Conservation (phyloP, 163 green algal species). For the Scenedesmus sp. region DNA sequence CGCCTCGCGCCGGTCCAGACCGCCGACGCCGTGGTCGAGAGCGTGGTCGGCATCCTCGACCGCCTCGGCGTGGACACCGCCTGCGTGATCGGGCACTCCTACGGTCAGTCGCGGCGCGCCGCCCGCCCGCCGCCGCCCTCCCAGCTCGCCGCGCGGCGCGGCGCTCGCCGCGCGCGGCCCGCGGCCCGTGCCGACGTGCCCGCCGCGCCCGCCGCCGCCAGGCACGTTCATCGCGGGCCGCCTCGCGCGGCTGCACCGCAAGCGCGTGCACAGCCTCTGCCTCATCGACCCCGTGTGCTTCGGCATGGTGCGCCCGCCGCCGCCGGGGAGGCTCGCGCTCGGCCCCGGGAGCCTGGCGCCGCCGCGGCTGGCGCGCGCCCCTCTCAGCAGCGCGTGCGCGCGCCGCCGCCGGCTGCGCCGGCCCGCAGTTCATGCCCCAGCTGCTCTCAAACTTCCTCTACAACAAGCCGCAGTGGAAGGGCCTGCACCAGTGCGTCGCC, state of each 20-base stretch:
- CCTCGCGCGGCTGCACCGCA: constrained; percentile 14
- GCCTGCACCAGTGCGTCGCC: constrained; percentile 31
- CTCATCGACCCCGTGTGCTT: constrained; percentile 50
- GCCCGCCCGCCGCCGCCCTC: no score
- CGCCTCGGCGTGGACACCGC: constrained; percentile 13
- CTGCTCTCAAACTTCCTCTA: constrained; percentile 48
- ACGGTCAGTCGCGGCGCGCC: constrained; percentile 15
- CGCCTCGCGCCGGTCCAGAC: neutral
- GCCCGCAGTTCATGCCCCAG: constrained; percentile 36
- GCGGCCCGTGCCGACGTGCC: no score
- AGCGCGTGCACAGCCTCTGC: constrained; percentile 34
- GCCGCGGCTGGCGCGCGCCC: no score
- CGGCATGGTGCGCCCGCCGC: constrained; percentile 17
- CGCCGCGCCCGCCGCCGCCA: no score
- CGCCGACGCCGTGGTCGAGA: constrained; percentile 6
- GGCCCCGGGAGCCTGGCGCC: no score
- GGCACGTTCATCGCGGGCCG: constrained; percentile 45
- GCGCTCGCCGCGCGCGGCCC: no score
- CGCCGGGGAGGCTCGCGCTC: no score
- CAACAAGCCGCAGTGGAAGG: constrained; percentile 35
- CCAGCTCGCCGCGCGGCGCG: no score
- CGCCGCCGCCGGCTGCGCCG: no score
- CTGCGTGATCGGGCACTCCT: constrained; percentile 40
- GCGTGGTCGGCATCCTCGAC: constrained; percentile 19
- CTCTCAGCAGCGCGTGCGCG: no score